Base-by-base conservation (phyloP, 2,329 filamentous ascomycete genomes). In the Trichophyton rubrum region DNA sequence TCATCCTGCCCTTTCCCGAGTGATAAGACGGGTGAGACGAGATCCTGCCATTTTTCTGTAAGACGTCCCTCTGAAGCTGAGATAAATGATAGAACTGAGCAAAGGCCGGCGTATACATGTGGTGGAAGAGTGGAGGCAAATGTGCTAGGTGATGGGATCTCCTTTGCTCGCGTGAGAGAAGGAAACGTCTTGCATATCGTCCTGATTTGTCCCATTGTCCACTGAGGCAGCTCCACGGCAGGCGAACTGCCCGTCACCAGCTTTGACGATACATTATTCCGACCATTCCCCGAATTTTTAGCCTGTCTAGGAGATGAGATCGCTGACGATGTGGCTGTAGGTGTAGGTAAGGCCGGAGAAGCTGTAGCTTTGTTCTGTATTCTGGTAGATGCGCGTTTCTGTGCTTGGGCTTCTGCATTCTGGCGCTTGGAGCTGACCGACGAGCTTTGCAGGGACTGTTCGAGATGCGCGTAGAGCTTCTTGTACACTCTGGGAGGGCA, bases 401-500 rank as follows among this genome's bases (percentile, higher is more conserved):
- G 56, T 9, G 40, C 15, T 20, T 22, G 20, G 11, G 51, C 17
- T 5, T 45, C 57, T 51, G 66, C 69, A n/a, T 68, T 68, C 61
- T 74, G 70, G 40, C 70, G 72, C 61, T 72, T 74, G n/a, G 71
- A 64, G 3, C 65, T 68, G 17, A 66, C 63, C 6, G 70, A 68
- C 40, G 77, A 68, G 56, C 69, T 62, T 9, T 67, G 63, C 3
- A 97, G 78, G 45, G 86, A 85, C 60, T 83, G 84, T 66, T 92
- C 86, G 62, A 97, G 83, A 70, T 92, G 90, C 35, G 78, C 78
- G 71, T 91, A 93, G 41, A 97, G 79, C 62, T 89, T 89, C 68
- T 88, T 88, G 77, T 97, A 97, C 59, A 90, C 81, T 60, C 84
- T 82, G 0, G 89, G 90, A 55, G 85, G 85, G 59, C 90, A 87